Conservation (phyloP, 495 filamentous ascomycete species). For the Achaetomiella virescens region DNA sequence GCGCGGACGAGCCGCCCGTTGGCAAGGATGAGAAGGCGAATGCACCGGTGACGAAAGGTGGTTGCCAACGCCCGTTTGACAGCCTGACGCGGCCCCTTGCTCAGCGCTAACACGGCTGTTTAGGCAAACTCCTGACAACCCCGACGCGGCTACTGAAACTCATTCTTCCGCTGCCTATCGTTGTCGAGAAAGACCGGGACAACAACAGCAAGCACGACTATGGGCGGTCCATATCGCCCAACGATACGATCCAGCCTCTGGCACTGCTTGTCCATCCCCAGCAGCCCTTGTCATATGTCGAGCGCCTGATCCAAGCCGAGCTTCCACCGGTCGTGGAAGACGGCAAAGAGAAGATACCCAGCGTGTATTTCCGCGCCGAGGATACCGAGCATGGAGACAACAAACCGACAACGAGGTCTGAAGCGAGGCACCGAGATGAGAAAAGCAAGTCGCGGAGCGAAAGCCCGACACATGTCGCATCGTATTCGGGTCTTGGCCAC, state of each 20-base stretch:
- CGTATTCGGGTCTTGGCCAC: constrained; percentile 54
- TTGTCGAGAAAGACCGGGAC: constrained; percentile 46
- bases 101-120: neutral
- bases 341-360: constrained; percentile 60
- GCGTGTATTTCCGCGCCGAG: constrained; percentile 73
- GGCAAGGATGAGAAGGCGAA: constrained; percentile 34
- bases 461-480: constrained; percentile 43
- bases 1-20: constrained; percentile 52
- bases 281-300: constrained; percentile 88
- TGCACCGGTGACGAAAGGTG: constrained; percentile 61
- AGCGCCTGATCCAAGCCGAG: constrained; percentile 85
- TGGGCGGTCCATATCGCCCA: constrained; percentile 34
- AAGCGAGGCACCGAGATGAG: constrained; percentile 20
- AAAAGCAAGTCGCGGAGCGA: neutral
- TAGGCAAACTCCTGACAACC: constrained; percentile 85
- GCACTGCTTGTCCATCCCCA: constrained; percentile 87
- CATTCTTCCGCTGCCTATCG: constrained; percentile 68
- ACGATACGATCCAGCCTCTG: constrained; percentile 69
- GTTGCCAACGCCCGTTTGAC: neutral
- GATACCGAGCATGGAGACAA: constrained; percentile 58
- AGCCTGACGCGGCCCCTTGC: neutral
- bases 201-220: constrained; percentile 41
- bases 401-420: constrained; percentile 27
- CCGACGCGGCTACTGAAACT: constrained; percentile 86
- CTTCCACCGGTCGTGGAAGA: constrained; percentile 62